Percentiles rank a stretch among this genome's conserved stretches.
These are phyloP conservation scores for Solanum appendiculatum DNA, from an alignment of 257 asterid genomes.

Conservation along the genomic window DNA sequence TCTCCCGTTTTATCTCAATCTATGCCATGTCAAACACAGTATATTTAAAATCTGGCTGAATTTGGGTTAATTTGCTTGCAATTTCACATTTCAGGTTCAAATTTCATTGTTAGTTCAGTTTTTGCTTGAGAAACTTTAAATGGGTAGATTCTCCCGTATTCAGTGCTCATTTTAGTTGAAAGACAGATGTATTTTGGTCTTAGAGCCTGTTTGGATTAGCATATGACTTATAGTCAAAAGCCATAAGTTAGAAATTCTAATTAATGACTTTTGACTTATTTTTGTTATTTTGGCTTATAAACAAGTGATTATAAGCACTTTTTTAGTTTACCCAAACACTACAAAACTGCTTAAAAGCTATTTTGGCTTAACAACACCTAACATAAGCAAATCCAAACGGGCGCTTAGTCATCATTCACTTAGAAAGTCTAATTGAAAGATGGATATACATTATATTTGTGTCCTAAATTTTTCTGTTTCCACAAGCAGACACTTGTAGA, in stretches of 20 bases:
- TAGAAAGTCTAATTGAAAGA: not conserved
- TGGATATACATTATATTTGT: not conserved
- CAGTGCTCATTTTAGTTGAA: not conserved
- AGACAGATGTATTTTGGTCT: not conserved
- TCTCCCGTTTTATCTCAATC: not conserved
- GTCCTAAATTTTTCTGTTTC: not conserved
- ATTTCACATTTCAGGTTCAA: not conserved
- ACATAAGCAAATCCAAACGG: not conserved
- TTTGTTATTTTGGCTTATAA: not conserved
- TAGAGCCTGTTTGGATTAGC: not conserved
- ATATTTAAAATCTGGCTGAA: not conserved
- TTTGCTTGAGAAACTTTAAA: not conserved
- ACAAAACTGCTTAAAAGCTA: not conserved
- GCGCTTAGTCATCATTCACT: not conserved
- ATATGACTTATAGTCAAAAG: not conserved
- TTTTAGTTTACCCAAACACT: not conserved
- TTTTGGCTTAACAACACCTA: not conserved
- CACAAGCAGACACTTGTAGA: slow-evolving; percentile 39
- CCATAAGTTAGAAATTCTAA: not conserved
- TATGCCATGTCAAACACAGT: not conserved
- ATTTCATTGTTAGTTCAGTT: not conserved
- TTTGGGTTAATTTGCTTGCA: not conserved
- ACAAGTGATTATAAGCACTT: too few relatives aligned
- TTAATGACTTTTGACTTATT: not conserved
- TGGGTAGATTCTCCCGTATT: not conserved